Evolutionary conservation across 352 stramenopile genomes (phyloP).

Genomic region (Blastocystis sp.): DNA sequence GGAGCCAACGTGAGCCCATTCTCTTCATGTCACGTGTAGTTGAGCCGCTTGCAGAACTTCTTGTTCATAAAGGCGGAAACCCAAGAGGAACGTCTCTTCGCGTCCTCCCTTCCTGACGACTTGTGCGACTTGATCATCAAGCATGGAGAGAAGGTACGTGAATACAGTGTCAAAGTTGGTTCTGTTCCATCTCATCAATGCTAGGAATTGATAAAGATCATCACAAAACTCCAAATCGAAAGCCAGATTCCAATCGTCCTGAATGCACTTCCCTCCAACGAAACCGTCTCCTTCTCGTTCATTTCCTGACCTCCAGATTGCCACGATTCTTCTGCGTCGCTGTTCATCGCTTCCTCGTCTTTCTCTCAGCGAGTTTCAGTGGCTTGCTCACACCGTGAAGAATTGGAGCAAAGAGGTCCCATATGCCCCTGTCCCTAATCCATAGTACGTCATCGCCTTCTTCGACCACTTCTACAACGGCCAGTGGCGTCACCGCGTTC

Average conservation of each 20-base stretch:
- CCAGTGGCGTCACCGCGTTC: conserved; percentile 24
- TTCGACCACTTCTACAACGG: conserved; percentile 55
- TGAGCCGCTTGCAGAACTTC: neutral
- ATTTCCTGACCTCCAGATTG: neutral
- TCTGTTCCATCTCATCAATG: neutral
- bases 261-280: neutral
- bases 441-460: conserved; percentile 10
- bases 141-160: neutral
- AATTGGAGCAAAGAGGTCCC: neutral
- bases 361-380: conserved; percentile 24
- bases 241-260: neutral
- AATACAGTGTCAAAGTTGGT: conserved; percentile 8
- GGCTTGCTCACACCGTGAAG: neutral
- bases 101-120: neutral
- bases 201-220: conserved; percentile 44
- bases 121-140: neutral
- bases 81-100: neutral
- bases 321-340: neutral
- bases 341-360: neutral
- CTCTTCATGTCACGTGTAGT: neutral
- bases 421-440: neutral
- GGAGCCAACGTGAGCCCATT: neutral
- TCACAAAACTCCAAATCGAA: neutral
- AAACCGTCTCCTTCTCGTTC: neutral
- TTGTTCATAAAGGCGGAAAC: neutral